Evolutionary conservation across 306 rosid genomes (phyloP), one percentile per base, ranked within the genome.

Genomic region (Oxytropis ochrocephala): DNA sequence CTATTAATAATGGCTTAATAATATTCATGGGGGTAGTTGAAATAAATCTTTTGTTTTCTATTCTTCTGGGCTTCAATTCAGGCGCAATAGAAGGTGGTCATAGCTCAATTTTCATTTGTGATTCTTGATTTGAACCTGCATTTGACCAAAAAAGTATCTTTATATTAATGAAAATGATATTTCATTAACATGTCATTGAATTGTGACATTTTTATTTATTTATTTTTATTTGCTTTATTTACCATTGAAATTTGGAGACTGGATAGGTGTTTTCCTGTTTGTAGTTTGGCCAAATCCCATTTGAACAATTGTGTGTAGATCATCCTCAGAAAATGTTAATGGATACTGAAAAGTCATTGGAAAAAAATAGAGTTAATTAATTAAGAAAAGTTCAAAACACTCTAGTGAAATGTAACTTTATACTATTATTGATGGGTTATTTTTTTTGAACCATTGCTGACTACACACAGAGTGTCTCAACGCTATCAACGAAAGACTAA

Each of bases 211-310:
- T 39, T 0, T 53, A 2, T 24, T 24, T 24, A 24, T 1, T 1
- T 24, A 24, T 24, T 68, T 38, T 46, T 13, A 41, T n/a, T 7
- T 67, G 53, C 39, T 24, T 29, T 21, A 81, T 71, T 71, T 78
- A 91, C 97, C 96, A 62, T 83, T 77, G 83, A 88, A 84, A 79
- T 66, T 87, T 8, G 75, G 87, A 42, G 87, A 74, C 55, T 84
- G 85, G 30, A 73, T 46, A 64, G 84, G 80, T 54, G 86, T 55
- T 64, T 85, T 86, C 53, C 81, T 75, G 65, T 57, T 77, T 18
- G 74, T 72, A 80, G 73, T 85, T 82, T 86, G 97, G 70, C 88
- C 84, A 68, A 82, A 81, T 4, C 98, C 95, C 99, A 91, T 94
- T 21, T 94, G 96, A 53, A 94, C 99, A 74, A 94, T 84, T 63